Base-by-base conservation (phyloP, 2,329 filamentous ascomycete genomes). In the Trichophyton equinum region DNA sequence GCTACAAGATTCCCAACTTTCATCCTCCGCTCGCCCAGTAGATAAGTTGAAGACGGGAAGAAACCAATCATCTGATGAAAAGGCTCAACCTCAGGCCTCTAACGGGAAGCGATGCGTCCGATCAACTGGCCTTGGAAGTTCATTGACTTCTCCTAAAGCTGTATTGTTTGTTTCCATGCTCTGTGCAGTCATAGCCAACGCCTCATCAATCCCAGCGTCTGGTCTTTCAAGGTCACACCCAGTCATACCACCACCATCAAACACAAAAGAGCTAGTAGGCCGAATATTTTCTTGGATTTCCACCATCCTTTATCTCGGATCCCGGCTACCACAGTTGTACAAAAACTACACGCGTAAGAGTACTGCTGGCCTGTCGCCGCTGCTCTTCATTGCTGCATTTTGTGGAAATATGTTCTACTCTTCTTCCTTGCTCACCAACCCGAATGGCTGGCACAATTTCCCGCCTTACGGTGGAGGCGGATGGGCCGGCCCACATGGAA, bases 321-420 rank as follows among this genome's bases (percentile, higher is more conserved):
- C 82, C 33, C 80, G 82, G 25, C 71, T 85, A 60, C 85, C 85
- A 0, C 85, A 87, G 68, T 78, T 87, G 42, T 82, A 83, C 75
- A 84, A 85, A 67, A 87, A 87, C 72, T 81, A 82, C 68, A 67
- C 75, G 58, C 82, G 84, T 57, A 81, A 82, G 67, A 85, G 82
- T 49, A 86, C 84, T 9, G 77, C 83, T 1, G 85, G 85, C 2
- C 79, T 87, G 7, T 83, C 79, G 0, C 83, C 84, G 0, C 73
- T 82, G 0, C 78, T 87, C 57, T 87, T 87, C 73, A 74, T 81
- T 44, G 85, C 85, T 4, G 85, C 85, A 2, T 87, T 87, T 69
- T 81, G 81, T 67, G 85, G 85, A 2, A 87, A 87, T 67, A 73
- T 85, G 47, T 86, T 86, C 75, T 87, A 87, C 74, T 84, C 82